Evolutionary conservation across 1,139 yeast genomes (phyloP).

Genomic region (Starmera stellimalicola): DNA sequence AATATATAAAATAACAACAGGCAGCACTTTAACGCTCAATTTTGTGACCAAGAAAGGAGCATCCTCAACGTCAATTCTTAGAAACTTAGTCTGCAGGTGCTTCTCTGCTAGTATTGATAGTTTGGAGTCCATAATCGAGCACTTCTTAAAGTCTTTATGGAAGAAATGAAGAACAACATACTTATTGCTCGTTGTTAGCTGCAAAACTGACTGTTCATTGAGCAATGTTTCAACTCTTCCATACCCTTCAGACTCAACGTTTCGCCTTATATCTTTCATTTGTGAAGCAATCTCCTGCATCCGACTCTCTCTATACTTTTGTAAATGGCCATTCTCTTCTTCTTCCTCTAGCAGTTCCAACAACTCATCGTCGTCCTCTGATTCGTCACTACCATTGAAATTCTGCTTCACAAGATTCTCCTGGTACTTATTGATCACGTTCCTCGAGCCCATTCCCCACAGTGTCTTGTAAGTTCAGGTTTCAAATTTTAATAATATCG

Average conservation of each 20-base stretch:
- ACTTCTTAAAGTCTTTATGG: constrained; percentile 50
- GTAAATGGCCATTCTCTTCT: constrained; percentile 61
- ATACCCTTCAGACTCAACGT: constrained; percentile 29
- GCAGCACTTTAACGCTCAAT: constrained; percentile 55
- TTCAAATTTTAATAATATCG: no score
- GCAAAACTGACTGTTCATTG: constrained; percentile 50
- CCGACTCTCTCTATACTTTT: constrained; percentile 67
- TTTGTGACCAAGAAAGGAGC: constrained; percentile 67
- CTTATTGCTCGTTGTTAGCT: constrained; percentile 33
- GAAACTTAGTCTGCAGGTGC: constrained; percentile 47
- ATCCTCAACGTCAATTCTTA: constrained; percentile 48
- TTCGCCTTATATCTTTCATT: constrained; percentile 31
- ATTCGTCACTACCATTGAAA: constrained; percentile 23
- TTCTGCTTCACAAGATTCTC: constrained; percentile 21
- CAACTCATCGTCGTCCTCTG: constrained; percentile 38
- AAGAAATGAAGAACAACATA: constrained; percentile 55
- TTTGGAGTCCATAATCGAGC: constrained; percentile 47
- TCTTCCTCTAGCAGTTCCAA: constrained; percentile 54
- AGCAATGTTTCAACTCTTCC: constrained; percentile 32
- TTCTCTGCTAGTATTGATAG: constrained; percentile 41
- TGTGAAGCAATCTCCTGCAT: constrained; percentile 44
- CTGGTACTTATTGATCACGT: constrained; percentile 30
- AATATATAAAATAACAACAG: constrained; percentile 57
- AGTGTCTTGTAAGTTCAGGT: no score
- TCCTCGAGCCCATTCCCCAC: neutral